phyloP scores from a whole-genome alignment of 2,329 filamentous ascomycete species.

The Apiospora marii region DNA sequence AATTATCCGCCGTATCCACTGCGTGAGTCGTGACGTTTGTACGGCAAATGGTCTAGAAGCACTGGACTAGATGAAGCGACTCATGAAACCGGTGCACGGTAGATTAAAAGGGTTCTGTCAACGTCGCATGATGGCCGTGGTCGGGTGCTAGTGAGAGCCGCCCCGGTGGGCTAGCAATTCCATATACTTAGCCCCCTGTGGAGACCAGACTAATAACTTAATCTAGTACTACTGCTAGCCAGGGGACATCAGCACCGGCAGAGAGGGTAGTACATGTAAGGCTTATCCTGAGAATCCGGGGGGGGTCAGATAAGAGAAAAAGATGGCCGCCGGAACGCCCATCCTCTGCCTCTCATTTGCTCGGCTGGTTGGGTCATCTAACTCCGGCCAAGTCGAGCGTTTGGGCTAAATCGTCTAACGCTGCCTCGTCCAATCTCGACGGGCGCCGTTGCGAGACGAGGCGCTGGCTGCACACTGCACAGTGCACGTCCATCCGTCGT shows the following conservation, averaged over 20 bases:
- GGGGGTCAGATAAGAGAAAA: not conserved
- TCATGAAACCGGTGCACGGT: not conserved
- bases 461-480: not conserved
- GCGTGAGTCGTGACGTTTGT: not conserved
- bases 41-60: not conserved
- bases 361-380: not conserved
- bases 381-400: not conserved
- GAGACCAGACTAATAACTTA: not conserved
- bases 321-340: not conserved
- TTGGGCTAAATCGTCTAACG: constrained; percentile 8
- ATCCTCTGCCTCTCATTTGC: not conserved
- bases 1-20: not conserved
- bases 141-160: constrained; percentile 8
- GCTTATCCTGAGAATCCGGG: constrained; percentile 10
- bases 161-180: not conserved
- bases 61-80: constrained; percentile 2
- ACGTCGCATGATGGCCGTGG: constrained; percentile 4
- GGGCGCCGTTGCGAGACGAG: not conserved
- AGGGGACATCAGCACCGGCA: not conserved
- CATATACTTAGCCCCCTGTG: not conserved
- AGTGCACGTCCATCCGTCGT: not conserved
- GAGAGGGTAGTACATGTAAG: not conserved
- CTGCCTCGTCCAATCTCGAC: not conserved
- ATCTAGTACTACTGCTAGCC: not conserved
- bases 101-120: constrained; percentile 7